Evolutionary conservation across 208 protist genomes (phyloP).

Genomic region (Leishmania amazonensis): DNA sequence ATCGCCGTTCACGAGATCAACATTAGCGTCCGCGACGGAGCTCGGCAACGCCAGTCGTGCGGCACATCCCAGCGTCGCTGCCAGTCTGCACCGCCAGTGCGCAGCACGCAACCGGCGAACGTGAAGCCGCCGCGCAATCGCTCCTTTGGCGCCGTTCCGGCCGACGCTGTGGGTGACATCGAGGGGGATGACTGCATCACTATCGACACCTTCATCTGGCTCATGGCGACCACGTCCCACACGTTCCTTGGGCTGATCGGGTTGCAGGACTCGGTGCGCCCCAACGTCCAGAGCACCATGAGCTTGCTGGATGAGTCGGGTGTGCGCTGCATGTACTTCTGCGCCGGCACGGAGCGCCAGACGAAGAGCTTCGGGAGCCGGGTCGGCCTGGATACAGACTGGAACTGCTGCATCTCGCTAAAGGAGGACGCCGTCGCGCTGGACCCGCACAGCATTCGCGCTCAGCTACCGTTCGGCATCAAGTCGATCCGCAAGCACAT

Average conservation of each 20-base stretch:
- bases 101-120: constrained; percentile 21
- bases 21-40: neutral
- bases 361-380: constrained; percentile 92
- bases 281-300: constrained; percentile 79
- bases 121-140: constrained; percentile 26
- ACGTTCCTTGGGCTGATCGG: constrained; percentile 92
- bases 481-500: constrained; percentile 93
- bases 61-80: constrained; percentile 13
- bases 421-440: constrained; percentile 82
- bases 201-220: constrained; percentile 49
- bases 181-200: constrained; percentile 69
- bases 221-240: constrained; percentile 77
- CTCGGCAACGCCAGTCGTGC: neutral
- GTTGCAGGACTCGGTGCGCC: constrained; percentile 85
- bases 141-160: constrained; percentile 44
- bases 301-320: constrained; percentile 84
- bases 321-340: constrained; percentile 95
- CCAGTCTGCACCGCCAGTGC: constrained; percentile 28
- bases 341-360: constrained; percentile 72
- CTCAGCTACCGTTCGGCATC: constrained; percentile 94
- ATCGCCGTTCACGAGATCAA: neutral
- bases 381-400: constrained; percentile 94
- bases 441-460: constrained; percentile 87
- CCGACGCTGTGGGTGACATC: constrained; percentile 33
- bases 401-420: constrained; percentile 96